Conservation (phyloP, 345 rosid species). For the Citrus maxima region DNA sequence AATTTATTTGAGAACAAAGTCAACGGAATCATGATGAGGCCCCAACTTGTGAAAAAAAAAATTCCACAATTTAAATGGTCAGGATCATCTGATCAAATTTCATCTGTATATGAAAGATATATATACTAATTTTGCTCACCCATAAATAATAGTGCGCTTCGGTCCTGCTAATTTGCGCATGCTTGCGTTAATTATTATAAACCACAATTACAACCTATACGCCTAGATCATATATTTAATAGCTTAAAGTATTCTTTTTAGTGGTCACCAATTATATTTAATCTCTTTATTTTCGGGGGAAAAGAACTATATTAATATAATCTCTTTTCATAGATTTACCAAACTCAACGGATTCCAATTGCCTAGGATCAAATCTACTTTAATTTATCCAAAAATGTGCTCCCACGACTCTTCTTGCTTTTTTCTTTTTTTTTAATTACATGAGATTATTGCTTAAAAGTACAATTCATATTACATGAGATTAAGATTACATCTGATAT, state of each 20-base stretch:
- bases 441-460: no score
- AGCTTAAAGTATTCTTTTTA: background rate
- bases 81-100: background rate
- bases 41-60: background rate
- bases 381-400: no score
- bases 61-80: background rate
- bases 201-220: conserved; percentile 2
- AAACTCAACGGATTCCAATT: conserved; percentile 3
- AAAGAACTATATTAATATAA: no score
- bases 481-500: no score
- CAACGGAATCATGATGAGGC: background rate
- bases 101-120: background rate
- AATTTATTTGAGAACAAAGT: background rate
- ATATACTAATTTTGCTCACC: background rate
- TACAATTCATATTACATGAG: no score
- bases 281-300: background rate
- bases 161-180: conserved; percentile 4
- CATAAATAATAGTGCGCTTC: background rate
- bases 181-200: conserved; percentile 9
- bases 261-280: background rate
- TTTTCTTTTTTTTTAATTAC: background rate
- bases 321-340: background rate
- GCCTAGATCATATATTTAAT: background rate
- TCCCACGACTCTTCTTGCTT: background rate
- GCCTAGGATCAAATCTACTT: background rate